Percentiles rank a stretch among this genome's conserved stretches.
Conservation (phyloP, 371 early-diverging fungal genomes). For the Encephalitozoon cuniculi region DNA sequence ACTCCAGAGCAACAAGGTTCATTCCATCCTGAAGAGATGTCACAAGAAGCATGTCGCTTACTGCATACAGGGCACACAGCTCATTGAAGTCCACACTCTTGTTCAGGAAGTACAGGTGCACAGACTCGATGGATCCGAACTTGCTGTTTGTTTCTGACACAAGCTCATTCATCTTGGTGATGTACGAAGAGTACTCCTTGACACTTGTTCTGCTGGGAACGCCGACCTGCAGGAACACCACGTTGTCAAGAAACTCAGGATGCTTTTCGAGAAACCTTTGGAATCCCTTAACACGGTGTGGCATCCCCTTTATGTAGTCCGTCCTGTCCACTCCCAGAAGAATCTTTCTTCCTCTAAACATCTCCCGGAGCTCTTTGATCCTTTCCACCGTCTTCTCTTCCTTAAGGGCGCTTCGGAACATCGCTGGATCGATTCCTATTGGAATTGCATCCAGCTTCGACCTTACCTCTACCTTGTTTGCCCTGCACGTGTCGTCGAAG, state of each 20-base stretch:
- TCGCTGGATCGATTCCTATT: conserved; percentile 93
- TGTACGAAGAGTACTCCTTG: conserved; percentile 84
- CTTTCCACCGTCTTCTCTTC: conserved; percentile 66
- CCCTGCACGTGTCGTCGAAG: conserved; percentile 81
- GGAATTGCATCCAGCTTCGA: conserved; percentile 68
- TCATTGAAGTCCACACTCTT: conserved; percentile 85
- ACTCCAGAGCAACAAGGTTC: conserved; percentile 96
- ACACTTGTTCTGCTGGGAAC: conserved; percentile 86
- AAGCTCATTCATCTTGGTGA: conserved; percentile 76
- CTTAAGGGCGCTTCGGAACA: conserved; percentile 70
- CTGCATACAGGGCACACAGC: conserved; percentile 81
- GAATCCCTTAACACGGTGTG: conserved; percentile 87
- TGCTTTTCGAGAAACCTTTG: conserved; percentile 77
- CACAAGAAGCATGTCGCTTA: conserved; percentile 85
- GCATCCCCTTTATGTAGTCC: conserved; percentile 99
- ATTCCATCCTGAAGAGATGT: conserved; percentile 97
- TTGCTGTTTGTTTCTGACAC: conserved; percentile 88
- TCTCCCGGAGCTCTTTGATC: conserved; percentile 69
- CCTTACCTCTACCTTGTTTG: background rate
- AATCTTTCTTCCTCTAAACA: conserved; percentile 77
- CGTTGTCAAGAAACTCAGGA: conserved; percentile 81
- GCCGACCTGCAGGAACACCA: conserved; percentile 81
- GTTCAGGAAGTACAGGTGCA: conserved; percentile 91
- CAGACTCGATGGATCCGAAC: conserved; percentile 86
- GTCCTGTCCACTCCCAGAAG: conserved; percentile 94